Evolutionary conservation across 1,284 basidiomycete genomes (phyloP), one percentile per base, ranked within the genome.

Genomic region (Porogramme epimiltina): DNA sequence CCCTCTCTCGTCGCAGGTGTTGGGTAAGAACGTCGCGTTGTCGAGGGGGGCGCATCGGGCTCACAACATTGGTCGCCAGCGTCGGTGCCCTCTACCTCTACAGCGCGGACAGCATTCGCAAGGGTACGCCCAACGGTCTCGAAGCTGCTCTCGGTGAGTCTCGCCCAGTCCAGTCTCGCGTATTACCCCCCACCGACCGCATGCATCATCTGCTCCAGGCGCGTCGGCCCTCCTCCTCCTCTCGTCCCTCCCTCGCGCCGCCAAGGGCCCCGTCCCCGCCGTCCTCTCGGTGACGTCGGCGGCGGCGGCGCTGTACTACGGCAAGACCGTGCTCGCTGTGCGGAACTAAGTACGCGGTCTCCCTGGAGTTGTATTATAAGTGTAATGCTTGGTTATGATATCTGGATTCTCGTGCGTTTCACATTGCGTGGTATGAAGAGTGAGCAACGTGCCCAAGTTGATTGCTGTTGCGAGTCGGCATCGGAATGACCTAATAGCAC

Each of bases 1-100:
- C 90, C 90, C 8, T 93, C 91, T 6, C 68, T 94, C 34, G 82
- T 91, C 8, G 92, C 91, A 51, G 91, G 91, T 39, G 78, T 90
- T 34, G 78, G 87, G 88, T 88, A 62, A 42, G 79, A 66, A 3
- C 2, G 26, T 18, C 26, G 15, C 33, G 34, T 23, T 55, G 31
- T 42, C n/a, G 34, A 41, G 19, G 41, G 3, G 42, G 10, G 34
- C 20, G 22, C 37, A 47, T 8, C 11, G 16, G 26, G 13, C 37
- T 49, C 33, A 20, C 34, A 13, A 6, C 11, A 10, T 20, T 6
- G 13, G 9, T 10, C 9, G 18, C 15, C 57, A 89, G 87, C 60
- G 89, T 93, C 24, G 91, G 91, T 50, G 73, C 81, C 5, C 74
- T 92, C 42, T 92, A 88, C 69, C 75, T 91, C 24, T 91, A 81